Conservation (phyloP, 768 basidiomycete genomes). For the Nidularia pulvinata region DNA sequence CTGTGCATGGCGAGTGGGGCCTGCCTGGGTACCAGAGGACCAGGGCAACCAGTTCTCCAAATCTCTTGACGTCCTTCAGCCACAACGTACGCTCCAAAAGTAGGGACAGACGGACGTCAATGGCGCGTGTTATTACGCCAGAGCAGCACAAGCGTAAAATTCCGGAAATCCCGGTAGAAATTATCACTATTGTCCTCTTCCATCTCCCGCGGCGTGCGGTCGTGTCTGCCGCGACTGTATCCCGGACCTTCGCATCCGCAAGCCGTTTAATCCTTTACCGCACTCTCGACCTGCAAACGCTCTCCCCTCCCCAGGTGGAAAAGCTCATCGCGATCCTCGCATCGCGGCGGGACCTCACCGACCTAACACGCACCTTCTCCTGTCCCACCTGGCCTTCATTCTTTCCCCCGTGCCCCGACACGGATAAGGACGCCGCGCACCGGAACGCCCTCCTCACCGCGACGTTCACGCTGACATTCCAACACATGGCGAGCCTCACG, state of each 20-base stretch:
- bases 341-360: conserved; percentile 35
- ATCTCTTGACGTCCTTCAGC: conserved; percentile 22
- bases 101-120: conserved; percentile 9
- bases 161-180: conserved; percentile 25
- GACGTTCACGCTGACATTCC: conserved; percentile 39
- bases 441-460: conserved; percentile 30
- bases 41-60: conserved; percentile 36
- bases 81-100: conserved; percentile 14
- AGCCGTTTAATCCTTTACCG: conserved; percentile 29
- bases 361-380: conserved; percentile 33
- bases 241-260: conserved; percentile 27
- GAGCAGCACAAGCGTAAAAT: neutral
- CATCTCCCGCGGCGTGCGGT: conserved; percentile 26
- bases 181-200: conserved; percentile 27
- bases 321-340: conserved; percentile 32
- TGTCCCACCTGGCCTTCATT: conserved; percentile 43
- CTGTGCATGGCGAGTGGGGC: conserved; percentile 4
- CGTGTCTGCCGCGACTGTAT: conserved; percentile 26
- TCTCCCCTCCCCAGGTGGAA: conserved; percentile 26
- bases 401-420: conserved; percentile 17
- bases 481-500: conserved; percentile 43
- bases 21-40: conserved; percentile 11
- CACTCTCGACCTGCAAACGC: conserved; percentile 27
- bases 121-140: neutral
- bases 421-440: conserved; percentile 10